A percentile compares a stretch with the other conserved stretches of the same genome.
Conservation (phyloP, 106 monocot genomes). For the Posidonia australis region DNA sequence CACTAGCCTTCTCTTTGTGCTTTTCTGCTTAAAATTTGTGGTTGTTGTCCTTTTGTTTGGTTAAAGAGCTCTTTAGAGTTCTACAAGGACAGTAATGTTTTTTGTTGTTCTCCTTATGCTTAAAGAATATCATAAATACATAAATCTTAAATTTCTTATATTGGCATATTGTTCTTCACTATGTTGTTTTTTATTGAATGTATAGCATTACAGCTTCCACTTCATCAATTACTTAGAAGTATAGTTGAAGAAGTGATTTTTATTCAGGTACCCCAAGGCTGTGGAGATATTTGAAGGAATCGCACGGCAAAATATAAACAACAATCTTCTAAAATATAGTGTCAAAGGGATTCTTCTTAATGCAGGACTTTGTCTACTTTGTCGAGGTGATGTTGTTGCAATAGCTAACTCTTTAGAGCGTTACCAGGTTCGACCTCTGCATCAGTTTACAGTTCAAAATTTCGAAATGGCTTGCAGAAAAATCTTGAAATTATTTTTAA, state of each 20-base stretch:
- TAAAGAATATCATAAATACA: too few species aligned
- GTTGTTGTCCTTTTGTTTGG: too few species aligned
- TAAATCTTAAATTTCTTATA: too few species aligned
- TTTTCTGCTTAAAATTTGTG: too few species aligned
- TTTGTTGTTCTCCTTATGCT: too few species aligned
- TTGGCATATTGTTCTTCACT: not conserved
- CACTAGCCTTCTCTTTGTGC: too few species aligned
- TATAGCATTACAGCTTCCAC: not conserved
- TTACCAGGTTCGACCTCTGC: slow-evolving; percentile 46
- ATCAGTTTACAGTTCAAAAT: not conserved
- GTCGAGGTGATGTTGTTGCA: slow-evolving; percentile 76
- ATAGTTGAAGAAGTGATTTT: not conserved
- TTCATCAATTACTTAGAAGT: not conserved
- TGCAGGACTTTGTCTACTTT: slow-evolving; percentile 87
- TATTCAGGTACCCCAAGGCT: slow-evolving; percentile 77
- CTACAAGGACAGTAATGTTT: too few species aligned
- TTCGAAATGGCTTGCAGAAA: not conserved
- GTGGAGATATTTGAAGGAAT: slow-evolving; percentile 73
- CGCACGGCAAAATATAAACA: slow-evolving; percentile 61
- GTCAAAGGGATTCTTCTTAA: slow-evolving; percentile 85
- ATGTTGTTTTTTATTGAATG: not conserved
- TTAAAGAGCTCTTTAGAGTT: too few species aligned
- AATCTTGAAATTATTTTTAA: slow-evolving; percentile 34
- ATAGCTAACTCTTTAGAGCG: slow-evolving; percentile 57
- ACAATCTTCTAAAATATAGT: slow-evolving; percentile 76